These are phyloP conservation scores for Globisporangium perplexum DNA, from an alignment of 352 stramenopile species.

Conservation along the genomic window DNA sequence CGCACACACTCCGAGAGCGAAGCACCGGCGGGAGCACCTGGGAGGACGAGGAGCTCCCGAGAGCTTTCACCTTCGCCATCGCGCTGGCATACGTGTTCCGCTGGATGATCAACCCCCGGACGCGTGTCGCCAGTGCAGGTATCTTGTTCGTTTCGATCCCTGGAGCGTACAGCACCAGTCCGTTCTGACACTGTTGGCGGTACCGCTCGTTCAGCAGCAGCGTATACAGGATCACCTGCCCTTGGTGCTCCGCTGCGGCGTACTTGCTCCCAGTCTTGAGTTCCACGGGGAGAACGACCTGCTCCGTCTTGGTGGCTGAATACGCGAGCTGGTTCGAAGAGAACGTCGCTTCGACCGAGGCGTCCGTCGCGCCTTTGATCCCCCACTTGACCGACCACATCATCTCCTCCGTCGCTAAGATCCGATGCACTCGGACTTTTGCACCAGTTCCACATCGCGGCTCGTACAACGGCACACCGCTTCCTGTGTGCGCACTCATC, in stretches of 20 bases:
- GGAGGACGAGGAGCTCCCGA: constrained; percentile 36
- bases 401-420: constrained; percentile 80
- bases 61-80: constrained; percentile 49
- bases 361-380: constrained; percentile 73
- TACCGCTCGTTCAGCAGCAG: constrained; percentile 81
- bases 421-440: constrained; percentile 30
- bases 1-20: constrained; percentile 53
- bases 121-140: constrained; percentile 39
- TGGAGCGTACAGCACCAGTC: constrained; percentile 66
- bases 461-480: constrained; percentile 30
- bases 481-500: not conserved
- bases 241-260: constrained; percentile 48
- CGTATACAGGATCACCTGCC: constrained; percentile 89
- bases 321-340: not conserved
- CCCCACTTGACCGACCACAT: constrained; percentile 84
- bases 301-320: constrained; percentile 1
- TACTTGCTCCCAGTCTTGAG: constrained; percentile 86
- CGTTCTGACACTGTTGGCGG: constrained; percentile 44
- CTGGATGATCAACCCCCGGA: constrained; percentile 59
- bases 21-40: constrained; percentile 75
- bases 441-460: constrained; percentile 14
- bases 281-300: constrained; percentile 63
- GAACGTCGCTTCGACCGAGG: constrained; percentile 53
- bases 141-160: constrained; percentile 70
- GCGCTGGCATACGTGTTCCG: constrained; percentile 68